Conservation (phyloP, 208 protist species). For the Leishmania turanica region DNA sequence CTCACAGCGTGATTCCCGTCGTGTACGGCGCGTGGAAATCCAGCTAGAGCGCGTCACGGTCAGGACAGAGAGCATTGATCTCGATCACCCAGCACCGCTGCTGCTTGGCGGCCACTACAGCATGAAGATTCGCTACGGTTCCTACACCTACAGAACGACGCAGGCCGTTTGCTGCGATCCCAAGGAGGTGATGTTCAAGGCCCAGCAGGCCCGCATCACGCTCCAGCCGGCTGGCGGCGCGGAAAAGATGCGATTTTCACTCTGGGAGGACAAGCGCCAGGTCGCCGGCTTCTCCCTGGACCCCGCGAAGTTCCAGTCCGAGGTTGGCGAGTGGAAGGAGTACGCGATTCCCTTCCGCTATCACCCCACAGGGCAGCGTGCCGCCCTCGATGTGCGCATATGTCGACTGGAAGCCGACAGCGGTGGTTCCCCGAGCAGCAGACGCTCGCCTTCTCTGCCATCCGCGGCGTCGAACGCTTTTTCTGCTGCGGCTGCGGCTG, state of each 20-base stretch:
- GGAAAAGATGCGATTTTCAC: constrained; percentile 81
- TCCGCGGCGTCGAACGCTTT: constrained; percentile 3
- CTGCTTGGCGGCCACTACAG: constrained; percentile 70
- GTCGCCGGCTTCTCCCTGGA: constrained; percentile 85
- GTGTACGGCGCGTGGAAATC: constrained; percentile 35
- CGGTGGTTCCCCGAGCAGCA: neutral
- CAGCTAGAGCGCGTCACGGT: constrained; percentile 66
- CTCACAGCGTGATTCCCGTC: neutral
- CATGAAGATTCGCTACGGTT: constrained; percentile 69
- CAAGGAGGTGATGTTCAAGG: constrained; percentile 49
- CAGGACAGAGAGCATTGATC: constrained; percentile 52
- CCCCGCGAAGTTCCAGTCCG: constrained; percentile 63
- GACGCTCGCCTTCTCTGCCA: constrained; percentile 5
- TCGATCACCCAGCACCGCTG: constrained; percentile 67
- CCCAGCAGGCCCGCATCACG: constrained; percentile 43
- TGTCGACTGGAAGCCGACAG: constrained; percentile 8
- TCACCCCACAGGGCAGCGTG: constrained; percentile 69
- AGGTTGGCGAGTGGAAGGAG: constrained; percentile 51
- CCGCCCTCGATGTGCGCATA: constrained; percentile 71
- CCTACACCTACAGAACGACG: constrained; percentile 37
- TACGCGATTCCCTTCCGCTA: constrained; percentile 90
- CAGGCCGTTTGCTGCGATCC: constrained; percentile 51
- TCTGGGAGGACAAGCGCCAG: constrained; percentile 79
- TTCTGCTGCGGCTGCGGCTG: neutral
- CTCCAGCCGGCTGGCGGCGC: constrained; percentile 11